These are phyloP conservation scores for Fraxinus angustifolia DNA, from an alignment of 305 asterid genomes.

Conservation along the genomic window DNA sequence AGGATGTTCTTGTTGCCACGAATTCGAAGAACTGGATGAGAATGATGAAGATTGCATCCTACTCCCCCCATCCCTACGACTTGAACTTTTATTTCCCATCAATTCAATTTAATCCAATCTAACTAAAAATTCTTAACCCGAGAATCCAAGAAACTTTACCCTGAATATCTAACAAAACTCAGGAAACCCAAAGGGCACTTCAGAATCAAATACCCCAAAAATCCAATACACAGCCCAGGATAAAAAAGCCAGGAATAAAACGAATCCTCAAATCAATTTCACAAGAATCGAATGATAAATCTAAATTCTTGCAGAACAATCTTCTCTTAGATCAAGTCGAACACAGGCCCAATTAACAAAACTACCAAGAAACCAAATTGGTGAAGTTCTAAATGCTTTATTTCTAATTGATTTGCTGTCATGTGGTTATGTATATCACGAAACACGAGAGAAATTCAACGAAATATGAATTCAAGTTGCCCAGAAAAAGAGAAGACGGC, in stretches of 20 bases:
- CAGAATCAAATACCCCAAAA: neutral
- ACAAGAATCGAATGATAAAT: neutral
- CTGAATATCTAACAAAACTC: neutral
- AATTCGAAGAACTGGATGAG: slow-evolving; percentile 41
- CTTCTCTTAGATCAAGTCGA: neutral
- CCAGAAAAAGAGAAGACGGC: neutral
- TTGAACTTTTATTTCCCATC: slow-evolving; percentile 86
- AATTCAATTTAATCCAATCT: slow-evolving; percentile 9
- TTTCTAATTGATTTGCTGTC: neutral
- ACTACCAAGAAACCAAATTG: neutral
- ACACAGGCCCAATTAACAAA: neutral
- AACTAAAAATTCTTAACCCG: slow-evolving; percentile 11
- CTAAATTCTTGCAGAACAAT: neutral
- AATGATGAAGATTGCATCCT: slow-evolving; percentile 51
- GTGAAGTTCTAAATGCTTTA: neutral
- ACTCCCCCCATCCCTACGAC: slow-evolving; percentile 38
- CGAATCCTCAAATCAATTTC: slow-evolving; percentile 6
- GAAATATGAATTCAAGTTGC: slow-evolving; percentile 5
- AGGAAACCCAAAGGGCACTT: neutral
- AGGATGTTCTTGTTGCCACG: slow-evolving; percentile 43
- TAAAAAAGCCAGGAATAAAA: slow-evolving; percentile 9
- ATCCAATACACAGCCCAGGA: neutral
- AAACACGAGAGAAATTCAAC: slow-evolving; percentile 29
- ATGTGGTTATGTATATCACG: neutral
- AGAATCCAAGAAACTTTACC: slow-evolving; percentile 17